Evolutionary conservation across 2,329 filamentous ascomycete species (phyloP), one percentile per base, ranked within the genome.

Genomic region (Dryadomyces sulphureus): DNA sequence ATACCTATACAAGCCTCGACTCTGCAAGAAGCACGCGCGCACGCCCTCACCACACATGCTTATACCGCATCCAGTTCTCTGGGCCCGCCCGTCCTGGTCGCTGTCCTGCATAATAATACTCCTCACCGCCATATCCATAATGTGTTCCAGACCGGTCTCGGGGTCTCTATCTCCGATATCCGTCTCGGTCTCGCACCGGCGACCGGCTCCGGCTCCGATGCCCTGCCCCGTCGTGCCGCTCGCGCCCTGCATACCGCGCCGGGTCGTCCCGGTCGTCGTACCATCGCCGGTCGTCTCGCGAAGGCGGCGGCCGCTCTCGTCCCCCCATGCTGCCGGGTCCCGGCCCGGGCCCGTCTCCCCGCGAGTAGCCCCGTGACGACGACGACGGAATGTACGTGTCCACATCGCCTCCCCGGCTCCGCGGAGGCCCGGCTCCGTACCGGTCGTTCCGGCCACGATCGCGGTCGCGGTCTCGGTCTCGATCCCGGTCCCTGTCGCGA

Each of bases 331-430:
- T 4, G 9, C 22, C 16, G 21, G 12, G 11, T 38, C 46, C 8
- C 45, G 34, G 1, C 27, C 34, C 43, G 16, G 25, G 9, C 4
- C 44, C 44, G 12, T n/a, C 35, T 9, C 35, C 43, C 19, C 25
- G 20, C 27, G 36, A 21, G 11, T 48, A 41, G 14, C 41, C 40
- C 14, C 66, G 66, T 4, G 59, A 54, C 19, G 62, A 58, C 44
- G 72, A 72, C 38, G 61, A 64, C 9, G 69, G 69, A 20, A 72
- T 70, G 51, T 73, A 73, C 0, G 69, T 71, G 53, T 73, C 69
- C 7, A 67, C 57, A 43, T 63, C 52, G 4, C 43, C 43, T 5
- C 47, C 45, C 25, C 45, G 38, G 12, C 61, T 5, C 56, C 56
- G 36, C 54, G 54, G 22, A 51, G 54, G 46, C 17, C 17, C 16